A percentile compares a stretch with the other conserved stretches of the same genome.
phyloP scores from a whole-genome alignment of 1,139 yeast species.

The Yamadazyma kanchanaburiensis region DNA sequence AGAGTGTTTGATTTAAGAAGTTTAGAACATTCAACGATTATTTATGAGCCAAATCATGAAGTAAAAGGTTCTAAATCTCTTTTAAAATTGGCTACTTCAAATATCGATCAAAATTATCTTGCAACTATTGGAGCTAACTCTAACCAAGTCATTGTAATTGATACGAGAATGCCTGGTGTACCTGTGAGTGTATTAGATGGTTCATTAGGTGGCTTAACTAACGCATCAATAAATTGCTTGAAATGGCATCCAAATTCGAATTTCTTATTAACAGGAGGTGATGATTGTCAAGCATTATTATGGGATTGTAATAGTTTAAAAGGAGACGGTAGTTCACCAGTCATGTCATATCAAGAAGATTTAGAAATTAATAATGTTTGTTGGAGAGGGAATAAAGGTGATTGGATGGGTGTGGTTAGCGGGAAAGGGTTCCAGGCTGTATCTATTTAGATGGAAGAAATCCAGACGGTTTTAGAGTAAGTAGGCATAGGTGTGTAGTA shows the following conservation, averaged over 20 bases:
- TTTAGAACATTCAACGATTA: constrained; percentile 90
- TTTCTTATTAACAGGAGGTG: constrained; percentile 71
- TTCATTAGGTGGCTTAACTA: constrained; percentile 49
- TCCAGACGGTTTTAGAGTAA: no score
- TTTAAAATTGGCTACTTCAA: constrained; percentile 72
- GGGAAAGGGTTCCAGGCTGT: constrained; percentile 84
- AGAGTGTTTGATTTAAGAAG: constrained; percentile 87
- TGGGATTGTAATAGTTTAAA: constrained; percentile 62
- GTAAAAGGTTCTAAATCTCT: constrained; percentile 53
- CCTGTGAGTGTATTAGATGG: constrained; percentile 71
- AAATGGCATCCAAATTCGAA: constrained; percentile 82
- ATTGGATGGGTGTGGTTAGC: constrained; percentile 78
- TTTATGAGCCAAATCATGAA: constrained; percentile 57
- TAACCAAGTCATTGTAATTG: constrained; percentile 65
- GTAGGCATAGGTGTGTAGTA: no score
- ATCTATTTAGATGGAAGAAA: no score
- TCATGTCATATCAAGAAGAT: constrained; percentile 55
- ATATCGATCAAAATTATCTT: constrained; percentile 70
- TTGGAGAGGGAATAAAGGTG: constrained; percentile 66
- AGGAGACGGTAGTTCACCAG: constrained; percentile 31
- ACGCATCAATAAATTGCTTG: constrained; percentile 64
- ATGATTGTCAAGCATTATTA: constrained; percentile 84
- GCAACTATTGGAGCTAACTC: constrained; percentile 81
- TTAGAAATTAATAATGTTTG: constrained; percentile 72
- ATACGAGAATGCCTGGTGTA: constrained; percentile 83